Base-by-base conservation (phyloP, 2,329 filamentous ascomycete genomes). In the Nemania sp. region DNA sequence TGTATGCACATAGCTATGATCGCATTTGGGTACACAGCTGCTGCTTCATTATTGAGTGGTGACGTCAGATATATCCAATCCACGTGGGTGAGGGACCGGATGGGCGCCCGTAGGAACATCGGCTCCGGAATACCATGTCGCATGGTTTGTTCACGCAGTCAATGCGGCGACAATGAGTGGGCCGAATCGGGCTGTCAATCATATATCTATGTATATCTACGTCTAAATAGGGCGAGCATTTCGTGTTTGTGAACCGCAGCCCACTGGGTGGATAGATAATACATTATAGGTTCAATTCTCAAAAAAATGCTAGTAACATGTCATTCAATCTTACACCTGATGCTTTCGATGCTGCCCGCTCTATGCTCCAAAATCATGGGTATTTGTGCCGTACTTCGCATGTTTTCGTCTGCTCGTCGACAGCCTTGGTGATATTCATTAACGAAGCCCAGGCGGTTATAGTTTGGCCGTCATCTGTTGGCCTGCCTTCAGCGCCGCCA, bases 381-480 rank as follows among this genome's bases (percentile, higher is more conserved):
- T 26, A 3, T 22, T 43, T 43, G 51, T 24, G 27, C 54, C 26
- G 56, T 26, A 18, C 24, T 43, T 15, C 10, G 52, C n/a, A n/a
- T 18, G 3, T 45, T 24, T n/a, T 47, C 51, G 53, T 51, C 35
- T n/a, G n/a, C 32, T 38, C 38, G 27, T 49, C 45, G 45, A 27
- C 20, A 56, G 24, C 22, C 10, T 47, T 24, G 26, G 38, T 10
- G 3, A 29, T 38, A 15, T 22, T 59, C 29, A 29, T 56, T 13
- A 45, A 35, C 15, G 51, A 64, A 5, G 22, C 41, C 35, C 27
- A 47, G 5, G 11, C 7, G 20, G 22, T 63, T 90, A 94, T 82
- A 94, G 80, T 85, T 93, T 94, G 59, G 91, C 83, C 77, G 92
- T 85, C 82, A 89, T 82, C 78, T 88, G 87, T 80, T 88, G 88